A percentile compares a stretch with the other conserved stretches of the same genome.
These are phyloP conservation scores for Pythium myriotylum DNA, from an alignment of 352 stramenopile genomes.

Conservation along the genomic window DNA sequence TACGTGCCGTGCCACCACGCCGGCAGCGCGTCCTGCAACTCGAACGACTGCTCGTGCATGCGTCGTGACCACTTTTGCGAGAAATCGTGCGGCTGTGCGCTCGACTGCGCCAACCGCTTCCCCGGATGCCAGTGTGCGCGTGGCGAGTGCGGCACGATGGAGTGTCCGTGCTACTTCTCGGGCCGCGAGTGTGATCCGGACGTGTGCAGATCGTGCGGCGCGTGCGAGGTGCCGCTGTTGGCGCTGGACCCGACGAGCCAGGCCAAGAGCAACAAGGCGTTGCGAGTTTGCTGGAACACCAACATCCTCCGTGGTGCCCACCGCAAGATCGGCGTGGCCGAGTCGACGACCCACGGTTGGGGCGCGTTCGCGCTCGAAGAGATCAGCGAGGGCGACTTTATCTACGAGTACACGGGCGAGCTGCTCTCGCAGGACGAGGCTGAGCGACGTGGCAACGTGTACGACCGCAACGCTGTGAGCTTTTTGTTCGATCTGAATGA, in stretches of 20 bases:
- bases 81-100: constrained; percentile 59
- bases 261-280: constrained; percentile 29
- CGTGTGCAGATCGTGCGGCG: constrained; percentile 63
- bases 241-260: constrained; percentile 36
- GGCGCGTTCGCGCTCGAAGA: constrained; percentile 65
- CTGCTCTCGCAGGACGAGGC: constrained; percentile 89
- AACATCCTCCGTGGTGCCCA: constrained; percentile 67
- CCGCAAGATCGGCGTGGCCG: constrained; percentile 51
- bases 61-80: constrained; percentile 83
- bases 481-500: constrained; percentile 96
- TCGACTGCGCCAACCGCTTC: constrained; percentile 79
- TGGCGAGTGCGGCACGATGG: constrained; percentile 54
- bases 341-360: constrained; percentile 75
- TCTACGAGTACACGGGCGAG: constrained; percentile 92
- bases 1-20: constrained; percentile 71
- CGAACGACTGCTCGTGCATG: constrained; percentile 75
- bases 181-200: constrained; percentile 76
- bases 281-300: constrained; percentile 69
- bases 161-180: constrained; percentile 75
- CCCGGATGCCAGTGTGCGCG: constrained; percentile 64
- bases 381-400: constrained; percentile 63
- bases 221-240: constrained; percentile 62
- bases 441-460: constrained; percentile 85
- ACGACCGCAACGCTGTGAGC: constrained; percentile 88
- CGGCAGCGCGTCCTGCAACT: constrained; percentile 46